Conservation (phyloP, 441 rosid species). For the Breynia disticha region DNA sequence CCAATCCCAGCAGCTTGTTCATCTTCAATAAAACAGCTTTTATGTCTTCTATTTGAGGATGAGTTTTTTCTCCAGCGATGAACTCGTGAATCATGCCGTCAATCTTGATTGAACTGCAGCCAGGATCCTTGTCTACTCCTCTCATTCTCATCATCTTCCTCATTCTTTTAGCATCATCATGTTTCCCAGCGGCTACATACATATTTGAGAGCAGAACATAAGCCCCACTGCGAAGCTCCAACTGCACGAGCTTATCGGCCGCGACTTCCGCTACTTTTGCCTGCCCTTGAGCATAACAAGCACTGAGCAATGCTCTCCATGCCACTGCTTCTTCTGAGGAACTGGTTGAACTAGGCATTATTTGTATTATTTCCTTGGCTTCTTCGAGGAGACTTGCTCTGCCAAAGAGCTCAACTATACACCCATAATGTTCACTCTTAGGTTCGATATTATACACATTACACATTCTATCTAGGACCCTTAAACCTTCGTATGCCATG, state of each 20-base stretch:
- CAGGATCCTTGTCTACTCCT: slow-evolving; percentile 54
- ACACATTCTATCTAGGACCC: slow-evolving; percentile 33
- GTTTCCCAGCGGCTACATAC: slow-evolving; percentile 37
- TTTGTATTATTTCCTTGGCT: slow-evolving; percentile 36
- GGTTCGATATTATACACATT: slow-evolving; percentile 32
- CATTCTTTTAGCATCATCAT: slow-evolving; percentile 39
- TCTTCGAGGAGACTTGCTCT: slow-evolving; percentile 52
- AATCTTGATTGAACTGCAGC: slow-evolving; percentile 52
- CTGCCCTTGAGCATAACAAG: slow-evolving; percentile 27
- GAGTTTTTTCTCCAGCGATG: slow-evolving; percentile 42
- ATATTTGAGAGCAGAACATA: slow-evolving; percentile 42
- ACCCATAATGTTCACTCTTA: slow-evolving; percentile 48
- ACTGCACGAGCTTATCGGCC: slow-evolving; percentile 29
- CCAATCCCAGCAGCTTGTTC: slow-evolving; percentile 15
- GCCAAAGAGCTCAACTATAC: slow-evolving; percentile 44
- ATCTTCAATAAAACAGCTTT: slow-evolving; percentile 24
- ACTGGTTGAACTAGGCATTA: slow-evolving; percentile 22
- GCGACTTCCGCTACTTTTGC: slow-evolving; percentile 32
- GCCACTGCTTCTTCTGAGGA: slow-evolving; percentile 36
- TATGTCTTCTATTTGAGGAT: slow-evolving; percentile 32
- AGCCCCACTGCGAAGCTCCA: slow-evolving; percentile 36
- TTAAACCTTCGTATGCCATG: slow-evolving; percentile 43
- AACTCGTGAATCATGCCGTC: slow-evolving; percentile 39
- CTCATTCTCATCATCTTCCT: slow-evolving; percentile 51
- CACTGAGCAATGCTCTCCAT: slow-evolving; percentile 39